Evolutionary conservation across 139 green algal genomes (phyloP), one percentile per base, ranked within the genome.

Genomic region (Pedinophyceae sp.): DNA sequence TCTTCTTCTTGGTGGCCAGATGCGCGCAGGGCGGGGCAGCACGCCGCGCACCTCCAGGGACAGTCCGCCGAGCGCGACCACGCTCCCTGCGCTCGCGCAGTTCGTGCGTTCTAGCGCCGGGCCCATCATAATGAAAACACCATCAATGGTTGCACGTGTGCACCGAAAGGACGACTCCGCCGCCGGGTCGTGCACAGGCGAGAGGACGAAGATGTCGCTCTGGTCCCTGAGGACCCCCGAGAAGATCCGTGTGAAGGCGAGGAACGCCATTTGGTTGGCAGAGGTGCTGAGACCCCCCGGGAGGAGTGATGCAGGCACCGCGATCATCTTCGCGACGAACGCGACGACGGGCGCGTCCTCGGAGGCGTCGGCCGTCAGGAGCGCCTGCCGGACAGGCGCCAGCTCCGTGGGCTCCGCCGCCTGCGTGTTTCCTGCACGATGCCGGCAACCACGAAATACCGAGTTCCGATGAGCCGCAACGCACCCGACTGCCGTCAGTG

Each of bases 101-200:
- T 58, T 15, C 26, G 88, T 54, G 19, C 53, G 52, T 46, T 92
- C 77, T 52, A 95, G 65, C 2, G 67, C 75, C 19, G 80, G 66
- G 0, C 91, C 91, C 90, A 97, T 98, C 88, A 97, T 97, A 27
- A 98, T 68, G 69, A 84, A 98, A 19, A 97, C 60, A 18, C 65
- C 71, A 2, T 34, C n/a, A 16, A 71, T 43, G n/a, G n/a, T n/a
- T n/a, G n/a, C n/a, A n/a, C n/a, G n/a, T n/a, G n/a, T n/a, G n/a
- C n/a, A n/a, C n/a, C n/a, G n/a, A n/a, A n/a, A n/a, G n/a, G n/a
- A n/a, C n/a, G n/a, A n/a, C n/a, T n/a, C 28, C 34, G 7, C 34
- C 34, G 60, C 56, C 0, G 84, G 83, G 65, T 83, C 74, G 68
- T 94, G 90, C 10, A 64, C 75, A 7, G 74, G 56, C 0, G 67